A percentile compares a stretch with the other conserved stretches of the same genome.
Evolutionary conservation across 108 stramenopile species (phyloP).

Genomic region (Cylindrotheca closterium): DNA sequence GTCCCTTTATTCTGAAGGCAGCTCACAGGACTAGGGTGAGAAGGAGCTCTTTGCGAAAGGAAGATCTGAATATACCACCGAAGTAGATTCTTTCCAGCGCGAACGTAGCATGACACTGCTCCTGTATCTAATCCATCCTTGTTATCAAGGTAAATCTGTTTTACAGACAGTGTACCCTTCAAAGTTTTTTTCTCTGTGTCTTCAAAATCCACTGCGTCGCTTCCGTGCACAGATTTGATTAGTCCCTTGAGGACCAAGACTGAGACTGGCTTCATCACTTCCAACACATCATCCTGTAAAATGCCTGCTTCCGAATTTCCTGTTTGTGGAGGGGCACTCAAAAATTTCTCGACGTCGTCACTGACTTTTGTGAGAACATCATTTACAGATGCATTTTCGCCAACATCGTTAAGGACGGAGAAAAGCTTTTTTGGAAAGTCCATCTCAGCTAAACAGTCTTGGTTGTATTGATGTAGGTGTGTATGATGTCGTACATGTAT

Average conservation of each 20-base stretch:
- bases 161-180: not conserved
- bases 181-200: conserved; percentile 4
- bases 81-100: conserved; percentile 37
- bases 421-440: conserved; percentile 15
- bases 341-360: conserved; percentile 23
- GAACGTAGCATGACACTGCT: not conserved
- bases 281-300: not conserved
- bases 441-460: not conserved
- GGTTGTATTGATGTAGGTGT: no score
- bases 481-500: no score
- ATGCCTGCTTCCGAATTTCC: not conserved
- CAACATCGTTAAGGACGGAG: not conserved
- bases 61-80: conserved; percentile 45
- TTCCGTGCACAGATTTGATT: not conserved
- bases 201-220: not conserved
- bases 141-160: conserved; percentile 8
- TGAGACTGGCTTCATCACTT: not conserved
- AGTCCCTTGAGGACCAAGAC: not conserved
- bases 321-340: conserved; percentile 6
- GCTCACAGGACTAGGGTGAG: conserved; percentile 5
- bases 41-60: conserved; percentile 1
- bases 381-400: not conserved
- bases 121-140: not conserved
- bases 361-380: conserved; percentile 14
- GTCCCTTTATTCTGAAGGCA: conserved; percentile 1